Evolutionary conservation across 1,284 basidiomycete species (phyloP), one percentile per base, ranked within the genome.

Genomic region (Malassezia sp.): DNA sequence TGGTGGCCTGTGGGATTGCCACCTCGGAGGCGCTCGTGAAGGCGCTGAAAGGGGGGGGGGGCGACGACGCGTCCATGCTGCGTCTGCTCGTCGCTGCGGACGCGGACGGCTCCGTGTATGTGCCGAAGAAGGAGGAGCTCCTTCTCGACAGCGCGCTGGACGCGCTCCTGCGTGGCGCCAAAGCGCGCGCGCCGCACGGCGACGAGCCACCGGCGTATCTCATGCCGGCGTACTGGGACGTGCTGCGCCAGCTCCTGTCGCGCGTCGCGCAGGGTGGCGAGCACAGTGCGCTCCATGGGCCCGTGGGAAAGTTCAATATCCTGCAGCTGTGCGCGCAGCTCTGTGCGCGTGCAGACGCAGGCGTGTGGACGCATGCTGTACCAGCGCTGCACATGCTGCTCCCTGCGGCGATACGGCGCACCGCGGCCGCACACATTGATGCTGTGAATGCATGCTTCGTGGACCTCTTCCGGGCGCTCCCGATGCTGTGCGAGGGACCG

Each of bases 21-120:
- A 59, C 60, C 23, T 60, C 60, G 4, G 60, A 63, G 49, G 54
- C 59, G 47, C 56, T 63, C 20, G 53, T 63, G 22, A 56, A 63
- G 42, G 36, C 52, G 15, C 54, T 63, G 7, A 59, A 60, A 37
- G 45, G 53, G 5, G 40, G 40, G 2, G 38, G 39, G 1, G 21
- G 7, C 4, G 7, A 14, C 7, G 20, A 35, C 20, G 36, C 8
- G 29, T 24, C 33, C 15, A 56, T 56, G 37, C 31, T 60, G 24
- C 46, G 54, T 23, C 48, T 60, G 6, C 47, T 59, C 0, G 15
- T 28, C 8, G 42, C 42, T 7, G 58, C 60, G 18, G 59, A 56
- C 56, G 26, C 34, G 2, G 49, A 54, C 2, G 7, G 38, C 10
- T 17, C 12, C 18, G 40, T 63, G 26, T 57, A 56, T 23, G 48